phyloP scores from a whole-genome alignment of 306 rosid genomes.

The Malus domestica region DNA sequence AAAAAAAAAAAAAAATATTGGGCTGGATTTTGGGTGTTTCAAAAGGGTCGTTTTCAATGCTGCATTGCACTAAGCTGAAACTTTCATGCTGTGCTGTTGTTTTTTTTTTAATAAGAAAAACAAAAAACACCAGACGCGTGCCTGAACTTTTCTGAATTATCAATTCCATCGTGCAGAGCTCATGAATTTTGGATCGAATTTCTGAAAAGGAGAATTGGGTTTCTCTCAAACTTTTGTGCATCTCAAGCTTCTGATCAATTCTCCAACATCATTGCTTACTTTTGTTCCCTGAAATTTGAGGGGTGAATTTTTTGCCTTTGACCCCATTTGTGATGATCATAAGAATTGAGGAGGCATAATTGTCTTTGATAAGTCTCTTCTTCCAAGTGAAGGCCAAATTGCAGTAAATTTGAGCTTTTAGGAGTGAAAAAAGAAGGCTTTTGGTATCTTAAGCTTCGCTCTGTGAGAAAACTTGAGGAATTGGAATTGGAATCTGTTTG shows the following conservation, averaged over 20 bases:
- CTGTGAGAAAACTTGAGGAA: conserved; percentile 29
- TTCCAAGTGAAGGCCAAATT: conserved; percentile 23
- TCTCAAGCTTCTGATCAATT: conserved; percentile 30
- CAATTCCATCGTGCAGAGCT: conserved; percentile 23
- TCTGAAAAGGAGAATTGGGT: conserved; percentile 25
- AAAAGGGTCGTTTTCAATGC: conserved; percentile 14
- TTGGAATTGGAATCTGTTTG: conserved; percentile 33
- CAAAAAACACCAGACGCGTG: conserved; percentile 4
- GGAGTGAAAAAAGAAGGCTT: conserved; percentile 27
- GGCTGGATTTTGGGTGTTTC: conserved; percentile 2
- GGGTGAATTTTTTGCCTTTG: conserved; percentile 20
- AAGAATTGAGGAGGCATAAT: conserved; percentile 20
- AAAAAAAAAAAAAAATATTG: background rate
- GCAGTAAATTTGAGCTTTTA: conserved; percentile 25
- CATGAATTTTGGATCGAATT: conserved; percentile 23
- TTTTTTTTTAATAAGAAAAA: conserved; percentile 6
- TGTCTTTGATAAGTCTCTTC: conserved; percentile 19
- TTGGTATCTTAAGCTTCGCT: conserved; percentile 34
- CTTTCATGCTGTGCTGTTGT: conserved; percentile 16
- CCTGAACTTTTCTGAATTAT: conserved; percentile 16
- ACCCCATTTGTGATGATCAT: conserved; percentile 22
- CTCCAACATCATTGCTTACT: conserved; percentile 16
- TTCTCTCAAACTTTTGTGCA: conserved; percentile 15
- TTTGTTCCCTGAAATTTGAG: conserved; percentile 18
- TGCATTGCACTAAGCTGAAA: conserved; percentile 18